A percentile compares a stretch with the other conserved stretches of the same genome.
Evolutionary conservation across 75 land plant species (phyloP).

Genomic region (Picea sitchensis): DNA sequence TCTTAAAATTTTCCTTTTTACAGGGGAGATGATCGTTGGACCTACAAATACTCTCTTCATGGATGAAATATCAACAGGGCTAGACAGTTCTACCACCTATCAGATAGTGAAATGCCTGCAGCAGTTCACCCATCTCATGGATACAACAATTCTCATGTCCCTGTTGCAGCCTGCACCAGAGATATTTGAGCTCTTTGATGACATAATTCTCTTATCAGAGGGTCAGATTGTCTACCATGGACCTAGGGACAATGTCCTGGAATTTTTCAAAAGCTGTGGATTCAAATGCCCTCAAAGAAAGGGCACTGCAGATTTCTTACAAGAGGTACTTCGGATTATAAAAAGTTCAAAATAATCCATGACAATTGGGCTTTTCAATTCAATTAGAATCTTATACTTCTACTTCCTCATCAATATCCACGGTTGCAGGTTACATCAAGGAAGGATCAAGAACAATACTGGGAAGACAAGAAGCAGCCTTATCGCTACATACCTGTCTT

Average conservation of each 20-base stretch:
- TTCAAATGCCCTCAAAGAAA: slow-evolving; percentile 60
- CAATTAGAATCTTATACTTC: slow-evolving; percentile 13
- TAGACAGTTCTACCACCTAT: slow-evolving; percentile 83
- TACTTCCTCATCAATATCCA: slow-evolving; percentile 60
- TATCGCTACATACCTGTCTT: slow-evolving; percentile 67
- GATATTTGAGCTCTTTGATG: slow-evolving; percentile 87
- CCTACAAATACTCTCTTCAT: slow-evolving; percentile 78
- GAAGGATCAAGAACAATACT: slow-evolving; percentile 95
- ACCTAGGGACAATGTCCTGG: slow-evolving; percentile 65
- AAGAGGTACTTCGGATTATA: slow-evolving; percentile 30
- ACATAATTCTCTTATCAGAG: slow-evolving; percentile 69
- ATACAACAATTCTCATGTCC: slow-evolving; percentile 71
- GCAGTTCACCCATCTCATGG: slow-evolving; percentile 68
- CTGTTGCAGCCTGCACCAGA: slow-evolving; percentile 96
- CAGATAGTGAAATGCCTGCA: slow-evolving; percentile 86
- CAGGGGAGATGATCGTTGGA: slow-evolving; percentile 89
- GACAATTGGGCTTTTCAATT: no score
- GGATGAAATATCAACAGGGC: slow-evolving; percentile 90
- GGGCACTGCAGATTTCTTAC: slow-evolving; percentile 20
- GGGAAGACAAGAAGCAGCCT: slow-evolving; percentile 45
- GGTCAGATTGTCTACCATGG: slow-evolving; percentile 85
- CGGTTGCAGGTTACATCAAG: slow-evolving; percentile 81
- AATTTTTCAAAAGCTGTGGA: slow-evolving; percentile 71
- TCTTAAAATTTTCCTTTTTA: not conserved
- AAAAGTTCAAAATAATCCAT: no score